Base-by-base conservation (phyloP, 2,329 filamentous ascomycete genomes). In the Pyrenochaeta sp. region DNA sequence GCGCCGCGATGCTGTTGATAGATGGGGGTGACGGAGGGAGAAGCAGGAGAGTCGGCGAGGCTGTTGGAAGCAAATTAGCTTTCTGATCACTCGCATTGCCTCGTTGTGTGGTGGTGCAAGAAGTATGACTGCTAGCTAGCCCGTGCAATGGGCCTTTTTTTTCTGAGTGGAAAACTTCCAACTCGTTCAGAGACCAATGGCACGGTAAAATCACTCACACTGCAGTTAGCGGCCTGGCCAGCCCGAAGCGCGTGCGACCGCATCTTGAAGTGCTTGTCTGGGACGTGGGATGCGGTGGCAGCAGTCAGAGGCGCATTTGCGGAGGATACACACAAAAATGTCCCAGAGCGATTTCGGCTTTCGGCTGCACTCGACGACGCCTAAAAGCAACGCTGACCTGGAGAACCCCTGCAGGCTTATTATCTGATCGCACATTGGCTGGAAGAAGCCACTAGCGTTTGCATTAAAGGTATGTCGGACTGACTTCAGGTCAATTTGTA, bases 161-260 rank as follows among this genome's bases (percentile, higher is more conserved):
- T 3, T 27, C 28, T n/a, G 12, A 8, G 3, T 5, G 9, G 10
- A 10, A 2, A 15, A 6, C 28, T 44, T 3, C 6, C 5, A 22
- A 27, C 42, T 44, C 40, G 24, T 28, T 4, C 25, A 19, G 27
- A 2, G 13, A 24, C 27, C 56, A 60, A 60, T 60, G 44, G 50
- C 50, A 53, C 39, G 8, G 10, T 5, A 2, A 7, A 30, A 15
- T 24, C 12, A 69, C 71, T 72, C 46, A 77, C 75, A 66, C 72
- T 73, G 61, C 65, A 68, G 62, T 71, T 72, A 52, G 66, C 66
- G 56, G 67, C 59, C 63, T 73, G 72, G 42, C 72, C 66, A 27
- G 65, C 67, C 62, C 71, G 64, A 45, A 77, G 57, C 50, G 73
- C 64, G 55, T 76, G 71, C 52, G 68, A 68, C 71, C 74, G 71